Conservation (phyloP, 352 stramenopile species). For the Elongisporangium senticosum region DNA sequence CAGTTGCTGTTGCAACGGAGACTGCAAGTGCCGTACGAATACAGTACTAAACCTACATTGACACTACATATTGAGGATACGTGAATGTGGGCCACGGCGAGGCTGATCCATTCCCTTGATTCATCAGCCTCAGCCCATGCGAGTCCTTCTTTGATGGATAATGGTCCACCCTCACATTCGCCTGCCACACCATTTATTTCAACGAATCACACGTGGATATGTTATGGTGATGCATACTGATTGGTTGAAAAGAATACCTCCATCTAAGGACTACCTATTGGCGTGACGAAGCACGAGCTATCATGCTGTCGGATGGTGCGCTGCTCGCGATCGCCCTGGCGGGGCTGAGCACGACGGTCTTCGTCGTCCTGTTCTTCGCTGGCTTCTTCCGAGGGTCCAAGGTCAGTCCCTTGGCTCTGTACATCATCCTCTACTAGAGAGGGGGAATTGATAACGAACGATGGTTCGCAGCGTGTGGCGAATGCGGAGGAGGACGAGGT, state of each 20-base stretch:
- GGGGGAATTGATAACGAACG: background rate
- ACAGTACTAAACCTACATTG: too few relatives aligned
- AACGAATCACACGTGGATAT: background rate
- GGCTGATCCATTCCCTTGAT: too few relatives aligned
- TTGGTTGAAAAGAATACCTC: background rate
- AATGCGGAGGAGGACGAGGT: conserved; percentile 19
- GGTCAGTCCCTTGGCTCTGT: conserved; percentile 15
- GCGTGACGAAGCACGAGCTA: too few relatives aligned
- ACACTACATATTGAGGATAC: background rate
- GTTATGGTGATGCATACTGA: background rate
- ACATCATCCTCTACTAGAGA: background rate
- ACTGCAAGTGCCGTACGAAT: too few relatives aligned
- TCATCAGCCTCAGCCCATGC: background rate
- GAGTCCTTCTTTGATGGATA: background rate
- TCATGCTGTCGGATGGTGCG: conserved; percentile 51
- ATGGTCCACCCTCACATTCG: background rate
- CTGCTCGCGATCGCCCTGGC: conserved; percentile 47
- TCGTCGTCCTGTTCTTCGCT: conserved; percentile 52
- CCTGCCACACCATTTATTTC: background rate
- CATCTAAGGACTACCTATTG: background rate
- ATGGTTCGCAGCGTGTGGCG: conserved; percentile 20
- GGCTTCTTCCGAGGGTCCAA: conserved; percentile 48
- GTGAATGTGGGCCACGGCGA: background rate
- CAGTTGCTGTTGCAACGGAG: background rate
- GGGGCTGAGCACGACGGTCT: conserved; percentile 44